Base-by-base conservation (phyloP, 305 asterid genomes). In the Fraxinus baroniana region DNA sequence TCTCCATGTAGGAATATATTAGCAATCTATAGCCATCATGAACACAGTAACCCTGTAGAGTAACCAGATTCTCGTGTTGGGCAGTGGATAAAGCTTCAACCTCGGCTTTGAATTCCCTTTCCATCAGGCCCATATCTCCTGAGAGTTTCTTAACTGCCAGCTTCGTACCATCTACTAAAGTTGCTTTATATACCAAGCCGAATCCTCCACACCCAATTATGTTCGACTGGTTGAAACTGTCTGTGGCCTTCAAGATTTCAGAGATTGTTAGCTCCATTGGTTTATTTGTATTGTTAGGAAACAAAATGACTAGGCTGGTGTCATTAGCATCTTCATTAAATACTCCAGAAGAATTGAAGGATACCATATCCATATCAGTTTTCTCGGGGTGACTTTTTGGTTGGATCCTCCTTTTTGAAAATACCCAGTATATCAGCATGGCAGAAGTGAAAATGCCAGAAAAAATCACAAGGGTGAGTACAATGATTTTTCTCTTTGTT, bases 141-240 rank as follows among this genome's bases (percentile, higher is more conserved):
- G 99, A 89, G 26, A 96, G 98, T 82, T 93, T 96, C 98, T 96
- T 96, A 35, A 96, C 92, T 9, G 99, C 99, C 82, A 94, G 88
- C 77, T 85, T 89, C 7, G 91, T 93, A 18, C 98, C 98, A 64
- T 93, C 91, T 28, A 83, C 57, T 80, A 96, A 85, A 44, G 90
- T 94, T 20, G 99, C 99, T 87, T 88, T 94, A 57, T 91, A 96
- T 9, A 96, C 99, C 95, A 96, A 76, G 28, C 99, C 98, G 60
- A 94, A 96, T 64, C 99, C 99, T 37, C 99, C 99, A 84, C 99
- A 93, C 28, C 99, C 99, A 24, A 96, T 85, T 77, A 96, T 96
- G 74, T 96, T 94, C 15, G 95, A 87, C 86, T 94, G 99, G 91
- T 89, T 93, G 91, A 96, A 96, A 86, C 91, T 89, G 81, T 94